phyloP scores from a whole-genome alignment of 192 early-diverging fungal species.

The Mortierella antarctica region DNA sequence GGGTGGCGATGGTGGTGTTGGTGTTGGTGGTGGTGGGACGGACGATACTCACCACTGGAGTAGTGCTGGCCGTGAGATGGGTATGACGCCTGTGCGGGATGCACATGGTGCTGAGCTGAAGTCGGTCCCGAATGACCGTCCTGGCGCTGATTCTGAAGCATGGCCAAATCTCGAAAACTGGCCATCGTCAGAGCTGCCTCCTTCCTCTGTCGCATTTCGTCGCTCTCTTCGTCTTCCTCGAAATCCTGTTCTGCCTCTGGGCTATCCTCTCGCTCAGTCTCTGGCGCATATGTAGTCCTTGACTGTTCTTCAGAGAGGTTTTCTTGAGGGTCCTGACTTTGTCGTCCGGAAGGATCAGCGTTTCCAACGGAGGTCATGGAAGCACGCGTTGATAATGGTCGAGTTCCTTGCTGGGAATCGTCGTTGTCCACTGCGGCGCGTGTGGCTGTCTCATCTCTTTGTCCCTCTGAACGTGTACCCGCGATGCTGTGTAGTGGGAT shows the following conservation, averaged over 20 bases:
- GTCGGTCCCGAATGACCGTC: neutral
- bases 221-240: conserved; percentile 26
- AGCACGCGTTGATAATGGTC: too few species aligned
- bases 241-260: neutral
- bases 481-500: too few species aligned
- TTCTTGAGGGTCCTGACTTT: too few species aligned
- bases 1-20: neutral
- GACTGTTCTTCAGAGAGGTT: too few species aligned
- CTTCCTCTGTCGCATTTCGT: conserved; percentile 30
- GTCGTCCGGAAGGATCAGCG: too few species aligned
- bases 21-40: neutral
- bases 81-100: neutral
- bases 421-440: too few species aligned
- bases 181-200: conserved; percentile 43
- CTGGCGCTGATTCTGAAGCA: conserved; percentile 14
- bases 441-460: too few species aligned
- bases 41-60: neutral
- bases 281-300: neutral
- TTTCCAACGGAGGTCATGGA: too few species aligned
- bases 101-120: neutral
- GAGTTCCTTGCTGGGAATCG: too few species aligned
- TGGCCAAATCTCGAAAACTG: conserved; percentile 25
- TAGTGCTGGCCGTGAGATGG: neutral
- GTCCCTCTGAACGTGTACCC: too few species aligned
- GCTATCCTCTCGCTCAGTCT: neutral